A percentile compares a stretch with the other conserved stretches of the same genome.
Evolutionary conservation across 2,329 filamentous ascomycete species (phyloP).

Genomic region (Botryotinia calthae): DNA sequence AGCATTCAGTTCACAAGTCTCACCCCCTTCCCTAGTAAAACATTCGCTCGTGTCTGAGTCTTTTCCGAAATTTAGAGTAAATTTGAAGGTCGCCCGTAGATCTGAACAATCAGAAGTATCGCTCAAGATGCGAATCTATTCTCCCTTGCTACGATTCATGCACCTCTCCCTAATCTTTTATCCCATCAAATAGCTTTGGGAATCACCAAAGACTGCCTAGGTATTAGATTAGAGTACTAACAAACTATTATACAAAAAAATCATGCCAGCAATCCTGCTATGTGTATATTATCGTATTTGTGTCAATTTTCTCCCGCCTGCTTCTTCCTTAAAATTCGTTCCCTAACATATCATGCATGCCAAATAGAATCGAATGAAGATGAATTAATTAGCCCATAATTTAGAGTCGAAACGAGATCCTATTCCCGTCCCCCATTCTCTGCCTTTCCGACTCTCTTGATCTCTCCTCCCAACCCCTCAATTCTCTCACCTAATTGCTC

Average conservation of each 20-base stretch:
- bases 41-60: neutral
- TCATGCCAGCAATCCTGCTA: neutral
- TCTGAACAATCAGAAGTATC: neutral
- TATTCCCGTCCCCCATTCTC: neutral
- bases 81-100: neutral
- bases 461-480: conserved; percentile 26
- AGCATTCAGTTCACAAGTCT: neutral
- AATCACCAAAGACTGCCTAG: too few relatives aligned
- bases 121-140: neutral
- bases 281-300: neutral
- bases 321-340: neutral
- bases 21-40: neutral
- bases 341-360: neutral
- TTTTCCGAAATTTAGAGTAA: neutral
- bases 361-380: neutral
- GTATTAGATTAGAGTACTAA: neutral
- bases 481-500: conserved; percentile 33
- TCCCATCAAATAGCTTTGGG: too few relatives aligned
- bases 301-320: neutral
- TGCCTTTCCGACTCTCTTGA: conserved; percentile 22
- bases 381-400: neutral
- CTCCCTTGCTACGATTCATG: neutral
- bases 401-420: neutral
- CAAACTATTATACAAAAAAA: neutral
- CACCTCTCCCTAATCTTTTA: neutral